Percentiles rank a stretch among this genome's conserved stretches.
Conservation (phyloP, 805 yeast genomes). For the Myxozyma neotropica region DNA sequence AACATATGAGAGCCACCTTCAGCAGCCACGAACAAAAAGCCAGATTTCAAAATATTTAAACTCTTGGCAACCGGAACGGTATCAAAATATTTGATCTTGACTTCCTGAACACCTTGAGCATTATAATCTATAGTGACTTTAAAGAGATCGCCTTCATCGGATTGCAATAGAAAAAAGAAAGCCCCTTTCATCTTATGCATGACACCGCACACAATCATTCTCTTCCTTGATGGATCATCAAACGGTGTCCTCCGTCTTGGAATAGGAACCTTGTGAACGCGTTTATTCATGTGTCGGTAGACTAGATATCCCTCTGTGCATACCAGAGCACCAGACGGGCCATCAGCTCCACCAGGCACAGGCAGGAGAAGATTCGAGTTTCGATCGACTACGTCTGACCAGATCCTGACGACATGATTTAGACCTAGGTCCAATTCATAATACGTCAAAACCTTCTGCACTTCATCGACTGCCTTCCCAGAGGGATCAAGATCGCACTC, state of each 20-base stretch:
- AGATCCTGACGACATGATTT: slow-evolving; percentile 66
- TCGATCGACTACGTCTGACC: slow-evolving; percentile 46
- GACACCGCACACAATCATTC: slow-evolving; percentile 56
- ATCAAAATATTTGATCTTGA: slow-evolving; percentile 73
- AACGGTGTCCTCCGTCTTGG: slow-evolving; percentile 51
- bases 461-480: slow-evolving; percentile 32
- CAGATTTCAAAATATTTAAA: slow-evolving; percentile 68
- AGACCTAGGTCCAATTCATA: slow-evolving; percentile 87
- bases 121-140: slow-evolving; percentile 60
- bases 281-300: slow-evolving; percentile 43
- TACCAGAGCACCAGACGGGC: slow-evolving; percentile 69
- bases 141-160: slow-evolving; percentile 71
- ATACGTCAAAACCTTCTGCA: slow-evolving; percentile 52
- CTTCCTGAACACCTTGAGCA: slow-evolving; percentile 45
- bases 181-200: slow-evolving; percentile 64
- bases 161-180: slow-evolving; percentile 73
- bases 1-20: slow-evolving; percentile 64
- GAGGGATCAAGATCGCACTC: slow-evolving; percentile 41
- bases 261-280: slow-evolving; percentile 51
- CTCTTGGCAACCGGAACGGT: slow-evolving; percentile 62
- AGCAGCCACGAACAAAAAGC: slow-evolving; percentile 70
- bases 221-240: slow-evolving; percentile 30
- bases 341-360: slow-evolving; percentile 72
- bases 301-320: slow-evolving; percentile 60
- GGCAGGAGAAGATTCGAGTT: slow-evolving; percentile 59